phyloP scores from a whole-genome alignment of 768 basidiomycete genomes.

The Lanmaoa rubissima region DNA sequence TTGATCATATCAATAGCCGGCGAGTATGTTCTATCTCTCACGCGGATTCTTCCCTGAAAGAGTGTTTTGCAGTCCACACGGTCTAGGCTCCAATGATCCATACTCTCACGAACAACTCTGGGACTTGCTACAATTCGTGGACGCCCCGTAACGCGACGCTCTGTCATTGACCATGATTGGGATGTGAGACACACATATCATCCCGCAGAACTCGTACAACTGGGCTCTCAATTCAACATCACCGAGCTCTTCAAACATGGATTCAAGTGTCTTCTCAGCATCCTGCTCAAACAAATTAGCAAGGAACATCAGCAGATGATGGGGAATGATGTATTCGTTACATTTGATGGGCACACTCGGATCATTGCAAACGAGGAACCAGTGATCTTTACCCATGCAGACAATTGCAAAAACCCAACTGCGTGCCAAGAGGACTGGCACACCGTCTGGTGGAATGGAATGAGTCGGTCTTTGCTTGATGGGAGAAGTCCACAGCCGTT shows the following conservation, averaged over 20 bases:
- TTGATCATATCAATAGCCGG: neutral
- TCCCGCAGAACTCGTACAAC: neutral
- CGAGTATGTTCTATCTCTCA: neutral
- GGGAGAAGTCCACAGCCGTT: slow-evolving; percentile 15
- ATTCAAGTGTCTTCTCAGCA: neutral
- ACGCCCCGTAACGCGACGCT: neutral
- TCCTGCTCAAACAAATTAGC: neutral
- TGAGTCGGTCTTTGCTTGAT: slow-evolving; percentile 19
- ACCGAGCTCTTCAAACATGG: neutral
- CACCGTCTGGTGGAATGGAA: slow-evolving; percentile 14
- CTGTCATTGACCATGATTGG: neutral
- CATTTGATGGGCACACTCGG: neutral
- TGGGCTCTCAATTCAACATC: neutral
- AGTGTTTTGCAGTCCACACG: neutral
- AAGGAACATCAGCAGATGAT: neutral
- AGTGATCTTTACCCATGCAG: neutral
- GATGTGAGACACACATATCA: neutral
- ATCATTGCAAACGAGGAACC: neutral
- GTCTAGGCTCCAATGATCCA: neutral
- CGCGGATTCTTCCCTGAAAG: neutral
- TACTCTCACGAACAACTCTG: neutral
- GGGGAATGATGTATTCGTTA: neutral
- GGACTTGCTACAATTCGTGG: neutral
- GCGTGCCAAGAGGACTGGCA: neutral
- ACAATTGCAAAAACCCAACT: neutral